Base-by-base conservation (phyloP, 345 rosid genomes). In the Cochlearia excelsa region DNA sequence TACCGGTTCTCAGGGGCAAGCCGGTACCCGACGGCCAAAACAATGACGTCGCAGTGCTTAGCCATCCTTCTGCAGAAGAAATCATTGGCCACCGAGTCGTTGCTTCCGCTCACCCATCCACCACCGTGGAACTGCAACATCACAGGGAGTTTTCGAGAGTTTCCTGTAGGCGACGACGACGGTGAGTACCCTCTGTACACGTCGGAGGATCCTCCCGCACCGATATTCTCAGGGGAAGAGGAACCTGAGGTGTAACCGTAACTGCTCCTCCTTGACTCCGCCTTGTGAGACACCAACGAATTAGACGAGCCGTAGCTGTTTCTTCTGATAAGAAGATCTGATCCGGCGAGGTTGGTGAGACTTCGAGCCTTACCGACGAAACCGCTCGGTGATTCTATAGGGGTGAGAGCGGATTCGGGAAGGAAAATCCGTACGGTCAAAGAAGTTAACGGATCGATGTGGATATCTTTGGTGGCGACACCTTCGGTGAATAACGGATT, bases 51-150 rank as follows among this genome's bases (percentile, higher is more conserved):
- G 61, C 93, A 89, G 43, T 81, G 72, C 59, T 84, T 89, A 7
- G 89, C 82, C 68, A 87, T 82, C 74, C 94, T 71, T 63, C 85
- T 73, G 53, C 97, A 93, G 39, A 89, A 93, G 37, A 51, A 66
- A 82, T 85, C 99, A 62, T 89, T 93, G 3, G 91, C 91, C 47
- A 81, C 91, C 11, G 98, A 92, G 54, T 88, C 97, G 39, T 82
- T 83, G 58, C 95, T 83, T 54, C 98, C 95, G 55, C 95, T 89
- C 39, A 93, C 94, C 95, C 95, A 89, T 5, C 97, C 95, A 0
- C 99, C 99, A 28, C 97, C 97, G 29, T 93, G 97, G 29, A 89
- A 93, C 80, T 93, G 97, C 78, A 93, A 37, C 78, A 89, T 78
- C 33, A 93, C 74, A 26, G 94, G 95, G 45, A 93, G 68, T 59